These are phyloP conservation scores for Colletotrichum costaricense DNA, from an alignment of 2,329 filamentous ascomycete species.

Conservation along the genomic window DNA sequence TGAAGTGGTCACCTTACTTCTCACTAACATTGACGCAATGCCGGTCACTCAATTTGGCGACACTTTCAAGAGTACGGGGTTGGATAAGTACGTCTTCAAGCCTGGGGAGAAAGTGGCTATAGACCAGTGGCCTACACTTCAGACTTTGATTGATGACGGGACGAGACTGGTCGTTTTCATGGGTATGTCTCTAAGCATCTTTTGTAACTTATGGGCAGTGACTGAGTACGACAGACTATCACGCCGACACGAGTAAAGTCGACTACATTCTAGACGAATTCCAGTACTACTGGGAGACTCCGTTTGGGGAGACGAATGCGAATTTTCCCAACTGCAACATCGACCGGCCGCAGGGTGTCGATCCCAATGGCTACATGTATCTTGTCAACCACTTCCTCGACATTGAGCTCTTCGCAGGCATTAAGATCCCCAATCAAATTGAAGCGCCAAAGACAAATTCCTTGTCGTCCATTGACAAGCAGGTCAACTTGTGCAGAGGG, in stretches of 20 bases:
- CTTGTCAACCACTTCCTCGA: slow-evolving; percentile 56
- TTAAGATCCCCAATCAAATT: slow-evolving; percentile 48
- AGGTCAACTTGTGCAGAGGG: slow-evolving; percentile 43
- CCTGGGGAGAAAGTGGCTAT: slow-evolving; percentile 55
- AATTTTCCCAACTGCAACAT: slow-evolving; percentile 74
- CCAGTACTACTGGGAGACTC: slow-evolving; percentile 77
- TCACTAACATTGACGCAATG: slow-evolving; percentile 72
- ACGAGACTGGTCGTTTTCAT: slow-evolving; percentile 79
- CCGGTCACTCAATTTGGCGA: slow-evolving; percentile 65
- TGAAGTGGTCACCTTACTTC: slow-evolving; percentile 72
- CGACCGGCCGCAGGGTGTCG: slow-evolving; percentile 65
- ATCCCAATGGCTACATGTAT: slow-evolving; percentile 54
- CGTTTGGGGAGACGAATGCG: slow-evolving; percentile 70
- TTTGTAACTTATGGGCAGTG: background rate
- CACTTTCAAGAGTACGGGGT: slow-evolving; percentile 64
- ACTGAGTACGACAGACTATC: slow-evolving; percentile 63
- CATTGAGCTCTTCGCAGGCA: slow-evolving; percentile 44
- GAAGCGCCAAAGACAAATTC: slow-evolving; percentile 50
- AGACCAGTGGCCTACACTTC: slow-evolving; percentile 76
- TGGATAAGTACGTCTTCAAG: slow-evolving; percentile 67
- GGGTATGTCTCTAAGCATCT: slow-evolving; percentile 52
- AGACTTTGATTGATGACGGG: slow-evolving; percentile 69
- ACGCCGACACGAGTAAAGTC: slow-evolving; percentile 59
- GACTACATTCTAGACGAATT: slow-evolving; percentile 75
- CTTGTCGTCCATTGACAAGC: slow-evolving; percentile 42